phyloP scores from a whole-genome alignment of 1,284 basidiomycete genomes.

The Phellopilus nigrolimitatus region DNA sequence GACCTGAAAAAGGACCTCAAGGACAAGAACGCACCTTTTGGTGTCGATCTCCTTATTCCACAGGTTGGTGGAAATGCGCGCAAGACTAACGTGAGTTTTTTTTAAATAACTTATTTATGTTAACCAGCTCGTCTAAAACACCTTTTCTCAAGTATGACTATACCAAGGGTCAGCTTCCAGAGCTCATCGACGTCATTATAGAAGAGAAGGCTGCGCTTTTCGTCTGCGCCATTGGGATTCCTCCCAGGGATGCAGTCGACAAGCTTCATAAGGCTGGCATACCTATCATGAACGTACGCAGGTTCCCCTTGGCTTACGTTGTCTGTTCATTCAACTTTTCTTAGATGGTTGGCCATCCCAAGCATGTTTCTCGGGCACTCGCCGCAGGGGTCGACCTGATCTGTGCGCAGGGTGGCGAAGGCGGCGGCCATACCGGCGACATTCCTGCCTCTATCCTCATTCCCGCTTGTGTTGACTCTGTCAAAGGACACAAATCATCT shows the following conservation, averaged over 20 bases:
- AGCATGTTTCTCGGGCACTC: constrained; percentile 79
- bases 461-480: constrained; percentile 81
- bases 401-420: constrained; percentile 86
- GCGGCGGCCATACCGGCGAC: constrained; percentile 80
- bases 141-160: constrained; percentile 63
- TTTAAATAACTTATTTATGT: no score
- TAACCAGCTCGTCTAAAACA: not conserved
- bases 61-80: constrained; percentile 77
- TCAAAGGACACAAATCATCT: constrained; percentile 68
- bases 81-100: constrained; percentile 73
- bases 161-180: constrained; percentile 74
- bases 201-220: constrained; percentile 80
- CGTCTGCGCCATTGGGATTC: constrained; percentile 84
- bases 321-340: constrained; percentile 1
- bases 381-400: constrained; percentile 82
- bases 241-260: constrained; percentile 73
- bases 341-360: constrained; percentile 86
- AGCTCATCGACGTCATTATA: constrained; percentile 82
- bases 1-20: constrained; percentile 67
- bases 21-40: constrained; percentile 74
- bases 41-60: constrained; percentile 82
- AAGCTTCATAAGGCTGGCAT: constrained; percentile 77
- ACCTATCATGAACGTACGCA: constrained; percentile 72
- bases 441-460: constrained; percentile 71
- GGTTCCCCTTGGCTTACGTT: not conserved